A percentile compares a stretch with the other conserved stretches of the same genome.
These are phyloP conservation scores for Kingdonia uniflora DNA, from an alignment of 164 flowering plant species.

Conservation along the genomic window DNA sequence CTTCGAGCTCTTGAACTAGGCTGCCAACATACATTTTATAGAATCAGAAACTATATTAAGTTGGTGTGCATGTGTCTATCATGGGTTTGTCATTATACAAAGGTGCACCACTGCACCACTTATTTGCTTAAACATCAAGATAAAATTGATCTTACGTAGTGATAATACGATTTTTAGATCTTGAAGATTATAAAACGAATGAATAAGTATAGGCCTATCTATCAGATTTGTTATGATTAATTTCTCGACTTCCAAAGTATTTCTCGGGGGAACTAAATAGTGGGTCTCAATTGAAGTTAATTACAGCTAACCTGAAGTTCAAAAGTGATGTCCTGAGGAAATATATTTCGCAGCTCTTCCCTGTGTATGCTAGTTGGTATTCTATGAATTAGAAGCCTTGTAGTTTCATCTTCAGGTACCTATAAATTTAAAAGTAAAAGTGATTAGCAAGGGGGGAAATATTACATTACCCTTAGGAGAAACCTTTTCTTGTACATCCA, in stretches of 20 bases:
- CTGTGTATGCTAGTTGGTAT: slow-evolving; percentile 33
- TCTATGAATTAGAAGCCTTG: slow-evolving; percentile 48
- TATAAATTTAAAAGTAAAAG: slow-evolving; percentile 11
- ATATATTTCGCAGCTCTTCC: slow-evolving; percentile 29
- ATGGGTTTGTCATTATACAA: no score
- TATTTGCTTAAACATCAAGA: no score
- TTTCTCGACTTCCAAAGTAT: background rate
- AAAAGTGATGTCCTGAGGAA: slow-evolving; percentile 41
- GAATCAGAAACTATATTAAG: no score
- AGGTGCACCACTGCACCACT: no score
- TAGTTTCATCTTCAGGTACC: slow-evolving; percentile 33
- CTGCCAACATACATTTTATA: slow-evolving; percentile 23
- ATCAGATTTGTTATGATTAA: background rate
- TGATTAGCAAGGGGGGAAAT: background rate
- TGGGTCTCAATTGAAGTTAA: background rate
- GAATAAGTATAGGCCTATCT: background rate
- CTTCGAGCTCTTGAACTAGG: slow-evolving; percentile 18
- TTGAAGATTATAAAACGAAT: no score
- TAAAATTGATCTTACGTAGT: no score
- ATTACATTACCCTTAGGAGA: background rate
- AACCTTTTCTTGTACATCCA: background rate
- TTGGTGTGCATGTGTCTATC: no score
- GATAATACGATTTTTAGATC: no score
- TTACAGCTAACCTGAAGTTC: slow-evolving; percentile 42
- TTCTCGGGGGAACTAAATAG: background rate